A percentile compares a stretch with the other conserved stretches of the same genome.
These are phyloP conservation scores for Fraxinus xanthoxyloides DNA, from an alignment of 305 asterid species.

Conservation along the genomic window DNA sequence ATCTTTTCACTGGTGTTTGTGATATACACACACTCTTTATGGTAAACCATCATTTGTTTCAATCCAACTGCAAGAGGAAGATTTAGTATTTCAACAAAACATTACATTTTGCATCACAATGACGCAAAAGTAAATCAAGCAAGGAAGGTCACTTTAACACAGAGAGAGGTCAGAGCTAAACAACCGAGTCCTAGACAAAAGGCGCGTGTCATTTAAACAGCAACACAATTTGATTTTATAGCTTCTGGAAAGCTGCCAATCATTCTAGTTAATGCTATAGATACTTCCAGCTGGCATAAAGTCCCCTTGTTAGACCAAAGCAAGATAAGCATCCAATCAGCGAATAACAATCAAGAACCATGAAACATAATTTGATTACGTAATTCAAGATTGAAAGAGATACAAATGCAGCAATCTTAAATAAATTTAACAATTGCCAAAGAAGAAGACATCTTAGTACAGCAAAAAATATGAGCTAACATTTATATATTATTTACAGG, in stretches of 20 bases:
- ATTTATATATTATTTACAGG: slow-evolving; percentile 6
- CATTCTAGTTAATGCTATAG: slow-evolving; percentile 19
- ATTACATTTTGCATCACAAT: background rate
- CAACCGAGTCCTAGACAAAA: slow-evolving; percentile 16
- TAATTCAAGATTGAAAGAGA: background rate
- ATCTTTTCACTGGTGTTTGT: background rate
- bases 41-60: background rate
- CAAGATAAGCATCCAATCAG: slow-evolving; percentile 10
- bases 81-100: background rate
- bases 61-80: background rate
- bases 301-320: slow-evolving; percentile 2
- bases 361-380: slow-evolving; percentile 1
- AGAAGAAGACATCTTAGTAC: slow-evolving; percentile 6
- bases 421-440: slow-evolving; percentile 9
- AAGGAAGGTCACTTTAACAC: slow-evolving; percentile 2
- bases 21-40: background rate
- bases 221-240: background rate
- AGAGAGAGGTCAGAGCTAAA: background rate
- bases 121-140: slow-evolving; percentile 9
- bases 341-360: background rate
- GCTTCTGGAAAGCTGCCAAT: slow-evolving; percentile 10
- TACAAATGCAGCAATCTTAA: background rate
- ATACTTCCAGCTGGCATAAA: slow-evolving; percentile 10
- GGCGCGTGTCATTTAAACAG: background rate
- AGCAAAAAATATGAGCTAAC: background rate